These are phyloP conservation scores for Nicotiana otophora DNA, from an alignment of 257 asterid species.

Conservation along the genomic window DNA sequence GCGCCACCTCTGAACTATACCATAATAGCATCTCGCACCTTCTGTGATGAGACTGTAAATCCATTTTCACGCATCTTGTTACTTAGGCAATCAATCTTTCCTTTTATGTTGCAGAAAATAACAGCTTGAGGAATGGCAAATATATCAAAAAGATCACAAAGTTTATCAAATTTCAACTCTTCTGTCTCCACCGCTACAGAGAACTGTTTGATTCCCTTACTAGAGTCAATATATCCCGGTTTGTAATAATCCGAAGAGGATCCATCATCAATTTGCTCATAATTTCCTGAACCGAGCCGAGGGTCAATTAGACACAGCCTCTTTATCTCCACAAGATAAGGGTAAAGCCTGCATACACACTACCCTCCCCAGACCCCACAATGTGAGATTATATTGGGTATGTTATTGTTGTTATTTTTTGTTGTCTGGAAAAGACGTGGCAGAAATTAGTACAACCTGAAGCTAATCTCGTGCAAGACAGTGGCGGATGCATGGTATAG, in stretches of 20 bases:
- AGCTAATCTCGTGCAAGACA: not conserved
- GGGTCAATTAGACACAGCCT: too few relatives aligned
- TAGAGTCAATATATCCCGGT: slow-evolving; percentile 96
- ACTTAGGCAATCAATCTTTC: slow-evolving; percentile 93
- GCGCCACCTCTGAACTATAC: slow-evolving; percentile 70
- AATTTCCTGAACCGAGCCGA: slow-evolving; percentile 33
- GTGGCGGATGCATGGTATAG: too few relatives aligned
- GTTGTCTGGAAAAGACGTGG: slow-evolving; percentile 70
- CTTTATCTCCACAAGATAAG: too few relatives aligned
- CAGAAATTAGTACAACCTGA: slow-evolving; percentile 88
- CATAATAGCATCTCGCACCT: slow-evolving; percentile 91
- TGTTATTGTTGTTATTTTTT: too few relatives aligned
- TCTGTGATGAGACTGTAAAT: slow-evolving; percentile 90
- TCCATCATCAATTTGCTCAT: slow-evolving; percentile 97
- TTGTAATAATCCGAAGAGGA: slow-evolving; percentile 92
- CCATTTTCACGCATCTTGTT: slow-evolving; percentile 84
- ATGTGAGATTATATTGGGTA: too few relatives aligned
- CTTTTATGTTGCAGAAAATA: slow-evolving; percentile 88
- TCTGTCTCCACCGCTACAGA: slow-evolving; percentile 94
- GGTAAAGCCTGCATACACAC: too few relatives aligned
- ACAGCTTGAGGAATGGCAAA: slow-evolving; percentile 96
- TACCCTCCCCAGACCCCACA: too few relatives aligned
- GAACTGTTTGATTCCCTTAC: slow-evolving; percentile 99
- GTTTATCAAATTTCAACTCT: slow-evolving; percentile 94
- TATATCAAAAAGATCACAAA: slow-evolving; percentile 89